Evolutionary conservation across 495 filamentous ascomycete genomes (phyloP), one percentile per base, ranked within the genome.

Genomic region (Xylaria acuta): DNA sequence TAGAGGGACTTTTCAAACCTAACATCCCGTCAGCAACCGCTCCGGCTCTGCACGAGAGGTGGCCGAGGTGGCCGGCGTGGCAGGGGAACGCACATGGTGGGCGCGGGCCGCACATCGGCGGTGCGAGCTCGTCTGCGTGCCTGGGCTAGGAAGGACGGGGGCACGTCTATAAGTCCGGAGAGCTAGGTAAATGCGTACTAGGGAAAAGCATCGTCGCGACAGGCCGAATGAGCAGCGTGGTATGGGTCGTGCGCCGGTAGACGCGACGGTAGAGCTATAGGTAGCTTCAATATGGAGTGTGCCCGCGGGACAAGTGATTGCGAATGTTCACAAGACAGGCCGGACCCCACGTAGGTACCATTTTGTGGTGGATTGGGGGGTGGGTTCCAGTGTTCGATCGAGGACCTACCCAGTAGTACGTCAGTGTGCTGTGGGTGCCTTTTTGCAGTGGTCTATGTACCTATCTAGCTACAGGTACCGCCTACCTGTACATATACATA

Each of bases 1-100:
- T 97, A 97, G 51, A 99, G 88, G 2, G 95, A 97, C 84, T 99
- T 99, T 80, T 99, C 96, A 84, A 99, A 99, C 96, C 93, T 98
- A 71, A 49, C 71, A 51, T 62, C 30, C 20, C 40, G 74, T 83
- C 75, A 84, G 77, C 56, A 68, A 54, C 56, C 47, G 71, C n/a
- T 64, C 62, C 25, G 7, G 38, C 40, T 67, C 25, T 25, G 62
- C 65, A n/a, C n/a, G 56, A n/a, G n/a, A n/a, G n/a, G n/a, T n/a
- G n/a, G n/a, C n/a, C n/a, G n/a, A 54, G 38, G 27, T n/a, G 25
- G n/a, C 18, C 41, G 63, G n/a, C 38, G 34, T 27, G 49, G 53
- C 22, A 25, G 34, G 66, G 51, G 63, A 64, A 74, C 77, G 54
- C 67, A 79, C 77, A 79, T 79, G 71, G 70, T 75, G 70, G 72